Evolutionary conservation across 202 grass and related monocot genomes (phyloP), one percentile per base, ranked within the genome.

Genomic region (Elaeis oleifera): DNA sequence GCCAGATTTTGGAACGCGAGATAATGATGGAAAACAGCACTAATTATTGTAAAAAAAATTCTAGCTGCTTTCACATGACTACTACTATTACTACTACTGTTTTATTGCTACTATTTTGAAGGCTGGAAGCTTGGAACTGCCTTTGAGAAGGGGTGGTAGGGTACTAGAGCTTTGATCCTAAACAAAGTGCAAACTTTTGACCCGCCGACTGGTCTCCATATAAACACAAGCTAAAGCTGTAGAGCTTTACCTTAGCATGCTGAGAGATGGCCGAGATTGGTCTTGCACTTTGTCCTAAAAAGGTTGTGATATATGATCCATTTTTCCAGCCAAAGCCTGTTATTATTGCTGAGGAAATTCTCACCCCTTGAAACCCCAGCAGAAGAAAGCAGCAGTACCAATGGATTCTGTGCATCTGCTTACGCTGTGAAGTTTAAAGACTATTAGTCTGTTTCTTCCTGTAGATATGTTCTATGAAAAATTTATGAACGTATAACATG

Each of bases 211-310:
- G 56, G 24, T 59, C 24, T 59, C 23, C 16, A 6, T 15, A n/a
- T 29, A 16, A 21, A 25, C 57, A 16, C 57, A 29, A 16, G 13
- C 11, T 44, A 44, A 44, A 44, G 22, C 21, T 59, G 57, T 59
- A 59, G 27, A 23, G 15, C 58, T 60, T 60, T 60, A 60, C 31
- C 57, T 31, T 31, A 5, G 57, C 57, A 59, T 59, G 57, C 57
- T 59, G 11, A 17, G 57, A 31, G 25, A 31, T 59, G 57, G 57
- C 27, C 17, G 36, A 31, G 28, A 23, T 14, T 56, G 22, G 54
- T 23, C 19, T 56, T 2, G 54, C 54, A 23, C 54, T 56, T 23
- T 56, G 18, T 56, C 54, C 54, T 22, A 2, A 21, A 23, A 56
- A 28, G n/a, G 27, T 27, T 39, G 19, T 29, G 26, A 60, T 60